Conservation (phyloP, 345 rosid genomes). For the Linum usitatissimum region DNA sequence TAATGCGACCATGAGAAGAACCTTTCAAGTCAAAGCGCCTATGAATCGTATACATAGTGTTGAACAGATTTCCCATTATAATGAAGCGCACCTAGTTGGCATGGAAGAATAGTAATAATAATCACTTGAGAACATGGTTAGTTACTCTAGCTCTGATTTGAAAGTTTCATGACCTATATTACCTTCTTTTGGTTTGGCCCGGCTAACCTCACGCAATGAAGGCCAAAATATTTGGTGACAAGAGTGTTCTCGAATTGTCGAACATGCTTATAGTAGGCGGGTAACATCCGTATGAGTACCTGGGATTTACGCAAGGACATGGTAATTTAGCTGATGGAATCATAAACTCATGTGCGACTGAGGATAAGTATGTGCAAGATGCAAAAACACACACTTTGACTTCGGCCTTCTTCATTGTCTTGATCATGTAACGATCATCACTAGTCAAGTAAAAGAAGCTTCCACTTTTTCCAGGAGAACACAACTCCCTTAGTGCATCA, state of each 20-base stretch:
- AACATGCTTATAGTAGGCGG: constrained; percentile 54
- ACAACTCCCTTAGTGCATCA: constrained; percentile 58
- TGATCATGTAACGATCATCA: constrained; percentile 60
- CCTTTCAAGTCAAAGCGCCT: constrained; percentile 95
- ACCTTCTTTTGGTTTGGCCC: constrained; percentile 16
- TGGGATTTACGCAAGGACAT: constrained; percentile 8
- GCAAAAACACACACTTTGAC: constrained; percentile 32
- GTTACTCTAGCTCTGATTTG: no score
- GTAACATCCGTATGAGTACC: constrained; percentile 59
- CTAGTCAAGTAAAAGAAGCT: constrained; percentile 60
- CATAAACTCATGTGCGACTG: no score
- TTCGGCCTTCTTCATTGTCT: constrained; percentile 70
- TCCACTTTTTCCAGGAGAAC: constrained; percentile 75
- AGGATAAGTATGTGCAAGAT: no score
- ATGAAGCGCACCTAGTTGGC: constrained; percentile 68
- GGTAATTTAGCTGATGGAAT: no score
- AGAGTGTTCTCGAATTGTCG: constrained; percentile 50
- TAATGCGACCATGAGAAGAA: constrained; percentile 88
- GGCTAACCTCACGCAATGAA: constrained; percentile 52
- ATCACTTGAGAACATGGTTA: no score
- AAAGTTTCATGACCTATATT: no score
- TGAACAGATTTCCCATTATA: constrained; percentile 90
- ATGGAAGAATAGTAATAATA: no score
- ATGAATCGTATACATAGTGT: constrained; percentile 61
- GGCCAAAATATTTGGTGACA: constrained; percentile 63